Base-by-base conservation (phyloP, 352 stramenopile genomes). In the Globisporangium nagaii region DNA sequence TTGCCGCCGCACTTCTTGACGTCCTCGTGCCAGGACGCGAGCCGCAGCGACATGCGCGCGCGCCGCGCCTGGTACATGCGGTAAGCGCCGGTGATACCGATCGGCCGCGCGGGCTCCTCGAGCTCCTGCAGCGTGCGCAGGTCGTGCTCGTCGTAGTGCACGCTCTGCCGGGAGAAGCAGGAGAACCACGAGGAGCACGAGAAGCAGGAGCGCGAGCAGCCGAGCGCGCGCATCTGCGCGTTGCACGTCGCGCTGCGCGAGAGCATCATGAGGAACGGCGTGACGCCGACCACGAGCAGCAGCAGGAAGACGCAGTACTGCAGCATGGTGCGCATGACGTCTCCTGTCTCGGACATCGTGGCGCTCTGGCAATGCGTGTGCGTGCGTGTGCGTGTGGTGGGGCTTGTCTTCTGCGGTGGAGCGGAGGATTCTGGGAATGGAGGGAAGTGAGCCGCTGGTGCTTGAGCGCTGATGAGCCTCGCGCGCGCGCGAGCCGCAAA, bases 1-100 rank as follows among this genome's bases (percentile, higher is more conserved):
- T 75, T 54, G 20, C 73, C 53, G 4, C 60, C 53, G 35, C 57
- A 45, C 49, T 73, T 59, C 49, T 79, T 76, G 30, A 86, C 60
- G 58, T 89, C 78, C 39, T 89, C 73, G n/a, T 77, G 73, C 78
- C 78, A 89, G 1, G 71, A 73, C 6, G 67, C 71, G 13, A 89
- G 58, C 4, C 70, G 73, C 48, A 89, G 54, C 35, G 78, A 72
- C 37, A 81, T 62, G 17, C 73, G 63, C 34, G 70, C 73, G 36
- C 66, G 70, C 5, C 73, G 62, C 35, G 70, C 62, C 57, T 84
- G 73, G 55, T 80, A 80, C 60, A 75, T 68, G 37, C 73, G 73
- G 47, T 84, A 84, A 36, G 73, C 70, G 39, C 73, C 73, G 42
- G 73, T 84, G 52, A 84, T 79, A 42, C 73, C 73, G 37, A 68